Evolutionary conservation across 495 filamentous ascomycete species (phyloP), one percentile per base, ranked within the genome.

Genomic region (Usnea hakonensis): DNA sequence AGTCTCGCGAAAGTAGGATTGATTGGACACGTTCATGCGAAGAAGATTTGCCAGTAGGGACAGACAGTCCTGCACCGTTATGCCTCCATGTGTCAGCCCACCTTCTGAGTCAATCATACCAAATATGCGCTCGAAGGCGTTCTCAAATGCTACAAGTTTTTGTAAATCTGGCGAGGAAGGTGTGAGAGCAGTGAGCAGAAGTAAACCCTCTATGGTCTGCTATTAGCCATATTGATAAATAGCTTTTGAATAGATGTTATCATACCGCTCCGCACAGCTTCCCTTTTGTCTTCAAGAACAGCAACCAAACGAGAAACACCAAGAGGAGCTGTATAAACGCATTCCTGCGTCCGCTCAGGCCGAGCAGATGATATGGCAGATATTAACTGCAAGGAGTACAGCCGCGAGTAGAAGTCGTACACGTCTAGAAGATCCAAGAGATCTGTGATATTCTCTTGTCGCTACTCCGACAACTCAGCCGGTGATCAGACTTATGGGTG

Each of bases 361-460:
- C 94, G 81, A 48, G 93, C 90, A n/a, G 83, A 79, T 56, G 86
- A 85, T 41, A 96, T 95, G 37, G 91, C 89, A 41, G 86, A 85
- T 53, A 98, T 88, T 62, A 98, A 81, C 75, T 97, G 91, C 54
- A 97, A 72, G 17, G 90, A 91, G 74, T 97, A 97, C 3, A 97
- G 83, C 11, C 94, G 87, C 13, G 91, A 91, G 75, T 95, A 97
- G 72, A 96, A 97, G 64, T 98, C 94, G 58, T 78, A 78, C 44
- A 85, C 83, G 67, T 96, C 92, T 26, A 98, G 79, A 37, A 98
- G 87, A 66, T 94, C 90, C 58, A 97, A 82, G 48, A 98, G 81
- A 40, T 92, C 77, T 0, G 90, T 95, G 61, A 97, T 94, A 74
- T 98, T 97, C 75, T 97, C 94, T 87, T 97, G 93, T 66, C 91